Base-by-base conservation (phyloP, 768 basidiomycete genomes). In the Dioszegia hungarica region DNA sequence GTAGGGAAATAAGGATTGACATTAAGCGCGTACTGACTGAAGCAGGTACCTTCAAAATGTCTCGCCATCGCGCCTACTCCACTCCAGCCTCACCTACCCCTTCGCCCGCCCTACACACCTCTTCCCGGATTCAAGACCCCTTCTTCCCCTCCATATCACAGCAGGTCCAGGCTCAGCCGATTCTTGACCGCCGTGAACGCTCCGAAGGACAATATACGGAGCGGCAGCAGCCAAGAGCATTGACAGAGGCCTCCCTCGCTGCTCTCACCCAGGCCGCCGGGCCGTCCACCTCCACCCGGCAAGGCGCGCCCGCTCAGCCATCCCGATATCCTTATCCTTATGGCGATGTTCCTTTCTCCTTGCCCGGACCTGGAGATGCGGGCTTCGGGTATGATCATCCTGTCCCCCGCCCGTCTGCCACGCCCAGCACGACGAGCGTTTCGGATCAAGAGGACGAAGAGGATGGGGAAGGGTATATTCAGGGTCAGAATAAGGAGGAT, bases 401-500 rank as follows among this genome's bases (percentile, higher is more conserved):
- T n/a, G n/a, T 4, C 10, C 33, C n/a, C 36, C 27, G 19, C 8
- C 37, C 27, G 22, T 39, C 43, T 25, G 41, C 49, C 22, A 49
- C 53, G 29, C 52, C 54, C 24, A 62, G 59, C 28, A 56, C 56
- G 10, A 68, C 70, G 5, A 62, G 59, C 29, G 54, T 69, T 2
- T 61, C 61, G 22, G 66, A 66, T 43, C 56, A 51, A 36, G 64
- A 60, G 20, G 54, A 44, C 37, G 68, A 57, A 15, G 59, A 64
- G 28, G 52, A 57, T 15, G 52, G n/a, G n/a, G n/a, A 59, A n/a
- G 53, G 53, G 33, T 39, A 58, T 24, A 59, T 47, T 14, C 47
- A 45, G 43, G 61, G 45, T 14, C 47, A 45, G 43, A 57, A 46
- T 29, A 37, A 41, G 19, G 57, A 45, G n/a, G 52, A 28, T 45